Evolutionary conservation across 2,329 filamentous ascomycete species (phyloP).

Genomic region (Penicillium sp.): DNA sequence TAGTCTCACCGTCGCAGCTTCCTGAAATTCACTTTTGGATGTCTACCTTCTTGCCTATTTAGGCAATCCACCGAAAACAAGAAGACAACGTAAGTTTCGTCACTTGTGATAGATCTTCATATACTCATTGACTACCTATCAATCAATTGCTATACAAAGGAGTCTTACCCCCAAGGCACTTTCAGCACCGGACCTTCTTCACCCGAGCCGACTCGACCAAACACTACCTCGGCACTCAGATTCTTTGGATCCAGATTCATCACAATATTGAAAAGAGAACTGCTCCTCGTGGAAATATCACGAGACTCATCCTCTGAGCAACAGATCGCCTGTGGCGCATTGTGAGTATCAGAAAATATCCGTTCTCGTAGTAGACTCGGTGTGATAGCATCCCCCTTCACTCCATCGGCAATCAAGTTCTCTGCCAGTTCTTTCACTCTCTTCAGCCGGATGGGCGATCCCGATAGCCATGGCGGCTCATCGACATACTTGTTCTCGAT

Average conservation of each 20-base stretch:
- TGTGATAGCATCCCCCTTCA: conserved; percentile 21
- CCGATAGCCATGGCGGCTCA: conserved; percentile 31
- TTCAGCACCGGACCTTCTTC: conserved; percentile 24
- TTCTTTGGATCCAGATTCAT: conserved; percentile 28
- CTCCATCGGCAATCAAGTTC: conserved; percentile 18
- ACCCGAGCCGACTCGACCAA: conserved; percentile 27
- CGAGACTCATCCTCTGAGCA: conserved; percentile 26
- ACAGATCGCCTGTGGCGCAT: conserved; percentile 35
- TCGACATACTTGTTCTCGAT: conserved; percentile 30
- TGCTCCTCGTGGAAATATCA: conserved; percentile 26
- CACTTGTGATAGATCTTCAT: too few species aligned
- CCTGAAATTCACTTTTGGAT: too few species aligned
- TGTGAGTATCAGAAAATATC: conserved; percentile 36
- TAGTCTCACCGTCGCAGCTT: too few species aligned
- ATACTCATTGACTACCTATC: too few species aligned
- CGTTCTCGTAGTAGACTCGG: conserved; percentile 24
- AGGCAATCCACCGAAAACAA: too few species aligned
- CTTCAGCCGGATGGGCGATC: conserved; percentile 31
- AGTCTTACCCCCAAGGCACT: conserved; percentile 24
- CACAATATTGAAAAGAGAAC: conserved; percentile 36
- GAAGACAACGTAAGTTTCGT: too few species aligned
- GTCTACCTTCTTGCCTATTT: too few species aligned
- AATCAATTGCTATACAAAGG: too few species aligned
- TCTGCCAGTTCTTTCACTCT: conserved; percentile 23
- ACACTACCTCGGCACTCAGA: conserved; percentile 31